A percentile compares a stretch with the other conserved stretches of the same genome.
Conservation (phyloP, 2,329 filamentous ascomycete genomes). For the Ophiosphaerella korrae region DNA sequence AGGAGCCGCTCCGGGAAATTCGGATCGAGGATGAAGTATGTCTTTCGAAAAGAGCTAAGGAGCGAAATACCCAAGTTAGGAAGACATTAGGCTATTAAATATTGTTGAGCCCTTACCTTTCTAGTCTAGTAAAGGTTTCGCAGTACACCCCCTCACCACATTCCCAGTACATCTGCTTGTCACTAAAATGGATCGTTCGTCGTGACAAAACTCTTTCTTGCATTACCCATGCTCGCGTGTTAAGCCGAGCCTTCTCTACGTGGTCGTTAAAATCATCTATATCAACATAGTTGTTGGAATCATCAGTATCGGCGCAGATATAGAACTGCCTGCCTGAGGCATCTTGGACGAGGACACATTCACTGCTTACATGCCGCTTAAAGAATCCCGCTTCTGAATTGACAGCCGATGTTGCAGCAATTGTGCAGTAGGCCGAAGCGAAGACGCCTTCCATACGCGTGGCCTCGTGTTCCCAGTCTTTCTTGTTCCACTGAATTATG, state of each 20-base stretch:
- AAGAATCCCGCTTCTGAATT: conserved; percentile 23
- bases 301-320: conserved; percentile 15
- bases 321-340: conserved; percentile 10
- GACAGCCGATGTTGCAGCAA: conserved; percentile 14
- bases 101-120: conserved; percentile 16
- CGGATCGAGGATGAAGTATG: conserved; percentile 16
- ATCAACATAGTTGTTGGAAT: too few relatives aligned
- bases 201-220: conserved; percentile 4
- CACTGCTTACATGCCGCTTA: conserved; percentile 1
- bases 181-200: conserved; percentile 26
- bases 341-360: conserved; percentile 12
- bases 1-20: conserved; percentile 19
- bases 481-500: conserved; percentile 3
- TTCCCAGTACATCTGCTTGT: conserved; percentile 24
- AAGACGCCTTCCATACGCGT: conserved; percentile 8
- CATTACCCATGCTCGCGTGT: conserved; percentile 24
- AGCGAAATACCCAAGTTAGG: background rate
- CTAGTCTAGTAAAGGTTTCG: conserved; percentile 18
- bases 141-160: conserved; percentile 22
- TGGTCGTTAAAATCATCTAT: conserved; percentile 11
- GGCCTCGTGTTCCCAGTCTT: conserved; percentile 8
- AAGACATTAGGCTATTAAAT: conserved; percentile 3
- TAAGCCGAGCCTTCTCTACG: conserved; percentile 15
- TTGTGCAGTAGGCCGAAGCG: conserved; percentile 3
- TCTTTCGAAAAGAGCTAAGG: conserved; percentile 9